These are phyloP conservation scores for Monilinia laxa DNA, from an alignment of 2,329 filamentous ascomycete genomes.

Conservation along the genomic window DNA sequence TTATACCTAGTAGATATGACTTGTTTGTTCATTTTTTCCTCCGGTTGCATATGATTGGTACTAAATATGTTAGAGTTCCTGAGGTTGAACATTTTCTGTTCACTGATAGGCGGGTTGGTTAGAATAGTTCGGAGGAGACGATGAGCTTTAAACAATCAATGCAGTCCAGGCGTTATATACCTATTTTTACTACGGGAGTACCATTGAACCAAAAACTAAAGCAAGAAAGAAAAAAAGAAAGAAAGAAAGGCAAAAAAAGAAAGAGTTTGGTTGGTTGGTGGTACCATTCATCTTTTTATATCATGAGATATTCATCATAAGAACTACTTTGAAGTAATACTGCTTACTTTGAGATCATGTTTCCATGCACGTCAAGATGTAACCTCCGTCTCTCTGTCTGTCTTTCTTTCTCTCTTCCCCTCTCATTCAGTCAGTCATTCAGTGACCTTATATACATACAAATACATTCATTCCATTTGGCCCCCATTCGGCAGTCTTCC, in stretches of 20 bases:
- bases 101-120: background rate
- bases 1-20: no score
- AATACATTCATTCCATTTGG: background rate
- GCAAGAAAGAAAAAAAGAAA: no score
- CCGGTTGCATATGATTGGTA: background rate
- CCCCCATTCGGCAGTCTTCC: slow-evolving; percentile 1
- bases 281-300: background rate
- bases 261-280: no score
- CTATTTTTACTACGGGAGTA: background rate
- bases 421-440: background rate
- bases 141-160: slow-evolving; percentile 10
- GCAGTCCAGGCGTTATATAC: background rate
- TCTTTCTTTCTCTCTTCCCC: background rate
- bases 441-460: background rate
- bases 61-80: background rate
- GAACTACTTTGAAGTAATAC: slow-evolving; percentile 7
- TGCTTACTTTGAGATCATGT: slow-evolving; percentile 17
- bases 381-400: background rate
- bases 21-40: no score
- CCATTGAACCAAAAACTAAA: background rate
- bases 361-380: background rate
- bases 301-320: slow-evolving; percentile 9
- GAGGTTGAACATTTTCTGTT: background rate
- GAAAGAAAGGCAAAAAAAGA: no score
- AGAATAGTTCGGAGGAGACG: background rate